These are phyloP conservation scores for Ophiostoma ips DNA, from an alignment of 2,329 filamentous ascomycete genomes.

Conservation along the genomic window DNA sequence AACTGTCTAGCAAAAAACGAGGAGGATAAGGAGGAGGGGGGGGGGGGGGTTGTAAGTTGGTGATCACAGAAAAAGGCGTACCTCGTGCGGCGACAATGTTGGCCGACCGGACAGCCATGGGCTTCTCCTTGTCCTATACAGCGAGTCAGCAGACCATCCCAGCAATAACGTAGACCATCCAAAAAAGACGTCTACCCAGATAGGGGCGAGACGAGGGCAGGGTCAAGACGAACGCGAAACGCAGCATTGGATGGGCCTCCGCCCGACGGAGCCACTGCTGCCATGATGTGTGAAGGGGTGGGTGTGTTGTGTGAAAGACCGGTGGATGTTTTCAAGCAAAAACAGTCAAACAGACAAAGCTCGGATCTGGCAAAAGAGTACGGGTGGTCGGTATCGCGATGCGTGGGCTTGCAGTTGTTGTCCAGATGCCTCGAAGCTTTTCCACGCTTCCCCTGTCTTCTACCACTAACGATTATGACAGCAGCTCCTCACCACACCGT, in stretches of 20 bases:
- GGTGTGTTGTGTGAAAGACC: neutral
- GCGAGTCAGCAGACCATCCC: constrained; percentile 6
- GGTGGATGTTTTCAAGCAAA: neutral
- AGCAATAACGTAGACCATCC: too few species aligned
- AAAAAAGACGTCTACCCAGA: too few species aligned
- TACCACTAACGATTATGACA: constrained; percentile 1
- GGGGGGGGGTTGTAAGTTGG: too few species aligned
- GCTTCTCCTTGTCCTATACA: constrained; percentile 82
- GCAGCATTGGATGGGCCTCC: constrained; percentile 34
- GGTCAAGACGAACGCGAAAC: constrained; percentile 36
- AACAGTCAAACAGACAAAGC: too few species aligned
- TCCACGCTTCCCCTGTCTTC: constrained; percentile 4
- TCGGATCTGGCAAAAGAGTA: neutral
- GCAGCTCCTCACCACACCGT: constrained; percentile 1
- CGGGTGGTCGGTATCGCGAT: neutral
- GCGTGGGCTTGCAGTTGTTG: neutral
- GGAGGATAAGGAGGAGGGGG: too few species aligned
- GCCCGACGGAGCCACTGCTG: constrained; percentile 31
- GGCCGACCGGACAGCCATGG: constrained; percentile 83
- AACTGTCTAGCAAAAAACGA: too few species aligned
- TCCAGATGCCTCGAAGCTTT: constrained; percentile 10
- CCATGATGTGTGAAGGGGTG: constrained; percentile 20
- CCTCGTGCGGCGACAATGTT: constrained; percentile 97
- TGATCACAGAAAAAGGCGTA: too few species aligned
- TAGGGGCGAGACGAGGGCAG: neutral